These are phyloP conservation scores for Claviceps sorghi DNA, from an alignment of 2,329 filamentous ascomycete genomes.

Conservation along the genomic window DNA sequence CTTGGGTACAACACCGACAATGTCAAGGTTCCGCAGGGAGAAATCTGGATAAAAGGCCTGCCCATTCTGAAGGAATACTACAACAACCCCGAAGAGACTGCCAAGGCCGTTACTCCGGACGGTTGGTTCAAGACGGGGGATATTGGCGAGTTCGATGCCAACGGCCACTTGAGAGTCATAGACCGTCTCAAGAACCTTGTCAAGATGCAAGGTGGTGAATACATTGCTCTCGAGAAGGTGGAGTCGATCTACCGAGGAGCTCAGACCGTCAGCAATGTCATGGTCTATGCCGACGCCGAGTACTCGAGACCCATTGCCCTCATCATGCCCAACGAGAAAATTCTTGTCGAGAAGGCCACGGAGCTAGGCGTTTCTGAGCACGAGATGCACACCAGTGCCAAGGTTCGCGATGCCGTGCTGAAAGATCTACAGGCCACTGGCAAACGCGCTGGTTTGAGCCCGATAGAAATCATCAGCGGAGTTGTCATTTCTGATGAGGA, in stretches of 20 bases:
- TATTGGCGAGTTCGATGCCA: slow-evolving; percentile 73
- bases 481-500: slow-evolving; percentile 73
- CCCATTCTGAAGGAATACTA: slow-evolving; percentile 68
- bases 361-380: slow-evolving; percentile 50
- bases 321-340: slow-evolving; percentile 54
- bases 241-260: slow-evolving; percentile 79
- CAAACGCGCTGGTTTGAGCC: slow-evolving; percentile 48
- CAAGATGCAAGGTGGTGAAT: slow-evolving; percentile 90
- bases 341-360: slow-evolving; percentile 43
- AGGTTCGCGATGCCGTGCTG: slow-evolving; percentile 44
- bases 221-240: slow-evolving; percentile 91
- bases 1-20: slow-evolving; percentile 69
- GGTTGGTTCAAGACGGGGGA: slow-evolving; percentile 97
- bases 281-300: slow-evolving; percentile 65
- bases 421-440: slow-evolving; percentile 56
- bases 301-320: slow-evolving; percentile 70
- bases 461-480: slow-evolving; percentile 61
- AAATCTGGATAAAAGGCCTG: slow-evolving; percentile 75
- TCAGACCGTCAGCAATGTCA: slow-evolving; percentile 70
- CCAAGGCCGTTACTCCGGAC: slow-evolving; percentile 61
- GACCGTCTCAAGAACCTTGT: slow-evolving; percentile 97
- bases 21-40: slow-evolving; percentile 63
- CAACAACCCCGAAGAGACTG: slow-evolving; percentile 73
- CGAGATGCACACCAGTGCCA: slow-evolving; percentile 51
- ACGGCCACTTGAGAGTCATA: slow-evolving; percentile 74